Evolutionary conservation across 305 asterid genomes (phyloP), one percentile per base, ranked within the genome.

Genomic region (Fraxinus baroniana): DNA sequence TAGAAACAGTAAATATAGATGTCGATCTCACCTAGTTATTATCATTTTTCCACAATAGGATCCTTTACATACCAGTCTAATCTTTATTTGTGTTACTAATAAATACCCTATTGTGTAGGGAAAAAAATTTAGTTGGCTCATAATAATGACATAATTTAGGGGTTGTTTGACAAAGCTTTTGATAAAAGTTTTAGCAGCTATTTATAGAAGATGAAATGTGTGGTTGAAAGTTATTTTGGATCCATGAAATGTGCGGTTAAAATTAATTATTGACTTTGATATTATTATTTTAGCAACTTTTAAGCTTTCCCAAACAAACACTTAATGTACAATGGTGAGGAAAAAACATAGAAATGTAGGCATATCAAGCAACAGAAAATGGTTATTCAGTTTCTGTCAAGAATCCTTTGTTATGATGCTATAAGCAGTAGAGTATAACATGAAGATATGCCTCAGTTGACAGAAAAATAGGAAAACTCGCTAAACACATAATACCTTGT

Each of bases 401-500:
- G 37, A 28, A 26, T 26, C 10, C 15, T 28, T 12, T 7, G 15
- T 60, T 68, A 28, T 68, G 35, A 66, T 26, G 36, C 74, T 24
- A 66, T 12, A 26, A 66, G 36, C 6, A 24, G 30, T 62, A 10
- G 7, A 68, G 74, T 10, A 68, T 68, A 73, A 37, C 55, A 26
- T 75, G 66, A 46, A 73, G 64, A 79, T 71, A 6, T 77, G 39
- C 26, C 74, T 52, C 30, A 9, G 74, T 30, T 4, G 71, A 39
- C 79, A 76, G 76, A 13, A n/a, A 80, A 3, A 24, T 49, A 24
- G 44, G 36, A 32, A 30, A 4, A 7, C 74, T 35, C 26, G 17
- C 79, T 71, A 68, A 55, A 44, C 60, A 83, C 72, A 72, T 28
- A 35, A 22, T 78, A 94, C 99, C 98, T 97, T 97, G 89, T 97